Evolutionary conservation across 1,284 basidiomycete genomes (phyloP).

Genomic region (Lentinula novae-zelandiae): DNA sequence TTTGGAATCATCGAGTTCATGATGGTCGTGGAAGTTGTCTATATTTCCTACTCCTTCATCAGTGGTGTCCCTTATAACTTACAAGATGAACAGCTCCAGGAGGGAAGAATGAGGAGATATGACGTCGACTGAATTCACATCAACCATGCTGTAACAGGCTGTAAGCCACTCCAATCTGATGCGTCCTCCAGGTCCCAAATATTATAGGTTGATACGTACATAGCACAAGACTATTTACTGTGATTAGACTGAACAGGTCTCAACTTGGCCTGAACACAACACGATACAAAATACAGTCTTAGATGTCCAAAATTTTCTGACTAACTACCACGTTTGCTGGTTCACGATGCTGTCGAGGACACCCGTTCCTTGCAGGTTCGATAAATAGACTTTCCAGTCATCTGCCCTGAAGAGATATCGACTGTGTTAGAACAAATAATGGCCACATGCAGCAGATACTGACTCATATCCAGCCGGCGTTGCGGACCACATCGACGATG

Average conservation of each 20-base stretch:
- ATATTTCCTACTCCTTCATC: background rate
- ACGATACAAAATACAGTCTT: no score
- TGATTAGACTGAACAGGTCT: no score
- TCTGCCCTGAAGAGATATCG: conserved; percentile 23
- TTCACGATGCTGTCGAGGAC: conserved; percentile 3
- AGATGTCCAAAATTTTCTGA: no score
- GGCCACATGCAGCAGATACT: conserved; percentile 18
- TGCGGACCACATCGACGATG: conserved; percentile 41
- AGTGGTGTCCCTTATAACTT: background rate
- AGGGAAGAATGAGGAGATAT: background rate
- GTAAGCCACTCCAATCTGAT: background rate
- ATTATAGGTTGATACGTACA: no score
- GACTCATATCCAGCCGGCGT: conserved; percentile 42
- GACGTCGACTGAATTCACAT: conserved; percentile 2
- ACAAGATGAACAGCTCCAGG: background rate
- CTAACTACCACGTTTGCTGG: background rate
- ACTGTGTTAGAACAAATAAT: background rate
- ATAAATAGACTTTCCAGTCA: conserved; percentile 36
- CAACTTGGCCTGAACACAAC: no score
- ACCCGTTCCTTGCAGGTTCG: conserved; percentile 17
- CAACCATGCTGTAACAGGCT: background rate
- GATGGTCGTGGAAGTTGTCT: conserved; percentile 3
- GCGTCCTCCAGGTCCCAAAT: background rate
- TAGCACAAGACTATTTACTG: no score
- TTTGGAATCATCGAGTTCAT: background rate